These are phyloP conservation scores for Iris macrosiphon DNA, from an alignment of 106 monocot species.

Conservation along the genomic window DNA sequence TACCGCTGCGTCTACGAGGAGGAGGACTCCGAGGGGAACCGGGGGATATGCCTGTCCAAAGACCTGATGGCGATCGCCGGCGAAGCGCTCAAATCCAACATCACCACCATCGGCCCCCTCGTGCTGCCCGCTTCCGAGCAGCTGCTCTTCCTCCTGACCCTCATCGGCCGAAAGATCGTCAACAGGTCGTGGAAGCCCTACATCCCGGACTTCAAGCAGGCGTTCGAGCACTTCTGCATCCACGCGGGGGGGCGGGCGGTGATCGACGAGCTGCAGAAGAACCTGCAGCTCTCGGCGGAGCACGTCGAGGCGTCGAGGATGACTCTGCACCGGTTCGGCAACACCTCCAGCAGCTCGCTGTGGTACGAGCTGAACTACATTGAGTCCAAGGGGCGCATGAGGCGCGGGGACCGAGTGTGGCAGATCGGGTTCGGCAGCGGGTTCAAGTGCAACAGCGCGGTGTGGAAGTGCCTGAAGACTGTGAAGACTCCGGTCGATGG, in stretches of 20 bases:
- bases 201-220: constrained; percentile 79
- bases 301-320: constrained; percentile 82
- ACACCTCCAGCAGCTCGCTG: constrained; percentile 73
- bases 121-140: constrained; percentile 16
- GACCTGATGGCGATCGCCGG: constrained; percentile 24
- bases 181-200: constrained; percentile 27
- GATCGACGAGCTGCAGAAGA: constrained; percentile 85
- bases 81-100: constrained; percentile 10
- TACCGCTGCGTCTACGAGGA: constrained; percentile 15
- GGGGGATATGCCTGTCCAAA: constrained; percentile 10
- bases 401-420: constrained; percentile 18
- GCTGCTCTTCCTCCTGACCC: constrained; percentile 8
- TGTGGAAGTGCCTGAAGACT: constrained; percentile 17
- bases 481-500: constrained; percentile 5
- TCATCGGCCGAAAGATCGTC: constrained; percentile 1
- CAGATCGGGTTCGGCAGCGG: constrained; percentile 30
- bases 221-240: constrained; percentile 91
- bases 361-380: constrained; percentile 66
- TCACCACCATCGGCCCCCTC: constrained; percentile 8
- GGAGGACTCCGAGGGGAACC: constrained; percentile 12
- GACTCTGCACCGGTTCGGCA: constrained; percentile 76
- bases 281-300: constrained; percentile 38
- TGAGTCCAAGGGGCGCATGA: constrained; percentile 22
- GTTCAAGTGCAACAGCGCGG: constrained; percentile 23
- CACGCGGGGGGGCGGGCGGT: constrained; percentile 83